Evolutionary conservation across 1,139 yeast genomes (phyloP), one percentile per base, ranked within the genome.

Genomic region (Kluyveromyces sp.): DNA sequence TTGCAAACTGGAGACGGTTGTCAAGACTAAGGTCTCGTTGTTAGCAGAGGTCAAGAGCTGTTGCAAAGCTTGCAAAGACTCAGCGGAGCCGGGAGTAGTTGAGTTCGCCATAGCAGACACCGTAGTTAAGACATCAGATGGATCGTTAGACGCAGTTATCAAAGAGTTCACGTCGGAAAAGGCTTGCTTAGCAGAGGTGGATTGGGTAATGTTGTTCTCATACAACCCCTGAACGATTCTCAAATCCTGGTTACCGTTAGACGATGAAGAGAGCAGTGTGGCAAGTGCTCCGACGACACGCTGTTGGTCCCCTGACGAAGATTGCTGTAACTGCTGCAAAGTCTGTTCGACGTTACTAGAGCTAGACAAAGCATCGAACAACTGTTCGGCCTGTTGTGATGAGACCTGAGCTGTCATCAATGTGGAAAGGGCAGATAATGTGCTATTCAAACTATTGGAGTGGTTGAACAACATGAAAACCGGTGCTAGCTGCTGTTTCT

Each of bases 381-480:
- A 40, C 12, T 52, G 46, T 7, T 49, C 44, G 2, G 56, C 56
- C 30, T 52, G 39, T 11, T 54, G 38, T 4, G 55, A 45, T 25
- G 65, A 52, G 33, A 60, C 51, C 15, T 55, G 53, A 8, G 60
- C 49, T 20, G 57, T 54, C 51, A 62, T 51, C 39, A 60, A 46
- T 3, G 58, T 53, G 19, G 53, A 48, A 36, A 64, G 43, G 2
- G 60, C 58, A 4, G 52, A 49, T 29, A 64, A 50, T 26, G 65
- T 57, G 7, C 53, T 56, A 26, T 60, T 51, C 12, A 50, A 50
- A 44, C 64, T 61, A 13, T 52, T 49, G 8, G 65, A 57, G 35
- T 48, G 44, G 33, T 46, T 40, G 40, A 59, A 49, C 31, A 62
- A 42, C 17, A 47, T 42, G 41, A 56, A 54, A 30, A 58, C 57